These are phyloP conservation scores for Nicotiana sylvestris DNA, from an alignment of 257 asterid species.

Conservation along the genomic window DNA sequence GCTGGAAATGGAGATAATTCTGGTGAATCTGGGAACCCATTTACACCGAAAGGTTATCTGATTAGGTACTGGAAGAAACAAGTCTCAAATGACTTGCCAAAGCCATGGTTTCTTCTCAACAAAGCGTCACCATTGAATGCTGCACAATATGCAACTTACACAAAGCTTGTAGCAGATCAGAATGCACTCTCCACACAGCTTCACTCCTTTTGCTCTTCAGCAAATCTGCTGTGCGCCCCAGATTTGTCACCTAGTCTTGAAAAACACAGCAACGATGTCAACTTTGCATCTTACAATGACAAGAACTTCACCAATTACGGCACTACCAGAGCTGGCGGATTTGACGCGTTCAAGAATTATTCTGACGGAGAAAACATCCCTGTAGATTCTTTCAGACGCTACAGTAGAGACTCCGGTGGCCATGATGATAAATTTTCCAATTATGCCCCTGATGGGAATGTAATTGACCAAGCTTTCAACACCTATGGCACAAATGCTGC, in stretches of 20 bases:
- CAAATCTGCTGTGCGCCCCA: conserved; percentile 25
- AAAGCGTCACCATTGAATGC: conserved; percentile 63
- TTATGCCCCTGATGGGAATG: conserved; percentile 49
- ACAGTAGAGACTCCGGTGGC: conserved; percentile 65
- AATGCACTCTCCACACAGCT: conserved; percentile 20
- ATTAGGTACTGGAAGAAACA: conserved; percentile 63
- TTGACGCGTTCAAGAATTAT: conserved; percentile 51
- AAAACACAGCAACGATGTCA: conserved; percentile 10
- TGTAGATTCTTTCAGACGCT: conserved; percentile 56
- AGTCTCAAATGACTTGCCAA: conserved; percentile 51
- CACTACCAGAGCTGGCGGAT: conserved; percentile 37
- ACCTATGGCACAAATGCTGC: conserved; percentile 56
- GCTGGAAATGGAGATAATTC: conserved; percentile 21
- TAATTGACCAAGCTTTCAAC: conserved; percentile 62
- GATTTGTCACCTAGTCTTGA: conserved; percentile 22
- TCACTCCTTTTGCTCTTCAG: conserved; percentile 19
- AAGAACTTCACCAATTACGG: conserved; percentile 80
- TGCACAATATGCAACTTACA: conserved; percentile 44
- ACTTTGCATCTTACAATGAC: conserved; percentile 1
- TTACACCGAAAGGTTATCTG: conserved; percentile 47
- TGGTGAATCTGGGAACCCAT: conserved; percentile 34
- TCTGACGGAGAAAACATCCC: conserved; percentile 37
- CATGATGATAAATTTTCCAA: conserved; percentile 44
- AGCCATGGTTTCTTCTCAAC: conserved; percentile 45
- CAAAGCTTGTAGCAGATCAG: conserved; percentile 27